Evolutionary conservation across 352 stramenopile species (phyloP).

Genomic region (Pythium dissotocum): DNA sequence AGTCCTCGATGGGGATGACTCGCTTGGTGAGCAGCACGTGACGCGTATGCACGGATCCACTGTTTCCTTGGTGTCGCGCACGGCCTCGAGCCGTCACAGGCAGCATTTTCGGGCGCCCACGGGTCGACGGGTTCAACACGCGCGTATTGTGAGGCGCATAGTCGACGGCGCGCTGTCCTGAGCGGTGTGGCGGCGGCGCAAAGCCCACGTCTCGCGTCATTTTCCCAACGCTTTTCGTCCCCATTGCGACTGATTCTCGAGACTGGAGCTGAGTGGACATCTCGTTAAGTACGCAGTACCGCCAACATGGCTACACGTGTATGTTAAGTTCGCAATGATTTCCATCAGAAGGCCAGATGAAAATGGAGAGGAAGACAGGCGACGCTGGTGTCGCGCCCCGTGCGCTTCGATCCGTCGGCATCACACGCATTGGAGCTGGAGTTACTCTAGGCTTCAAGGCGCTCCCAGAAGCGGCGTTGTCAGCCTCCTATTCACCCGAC

Average conservation of each 20-base stretch:
- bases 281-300: background rate
- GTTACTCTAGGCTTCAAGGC: slow-evolving; percentile 5
- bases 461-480: background rate
- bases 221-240: background rate
- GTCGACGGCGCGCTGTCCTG: background rate
- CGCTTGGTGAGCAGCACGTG: background rate
- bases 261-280: background rate
- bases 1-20: background rate
- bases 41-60: slow-evolving; percentile 1
- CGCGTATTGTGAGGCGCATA: background rate
- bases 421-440: background rate
- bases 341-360: background rate
- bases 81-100: background rate
- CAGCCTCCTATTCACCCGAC: background rate
- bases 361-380: background rate
- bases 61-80: background rate
- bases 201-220: slow-evolving; percentile 11
- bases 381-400: too few relatives aligned
- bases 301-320: background rate
- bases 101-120: background rate
- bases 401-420: background rate
- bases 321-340: background rate
- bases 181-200: slow-evolving; percentile 11
- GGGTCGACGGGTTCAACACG: background rate
- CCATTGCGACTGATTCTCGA: background rate